Evolutionary conservation across 208 protist genomes (phyloP).

Genomic region (Acanthamoeba royreba): DNA sequence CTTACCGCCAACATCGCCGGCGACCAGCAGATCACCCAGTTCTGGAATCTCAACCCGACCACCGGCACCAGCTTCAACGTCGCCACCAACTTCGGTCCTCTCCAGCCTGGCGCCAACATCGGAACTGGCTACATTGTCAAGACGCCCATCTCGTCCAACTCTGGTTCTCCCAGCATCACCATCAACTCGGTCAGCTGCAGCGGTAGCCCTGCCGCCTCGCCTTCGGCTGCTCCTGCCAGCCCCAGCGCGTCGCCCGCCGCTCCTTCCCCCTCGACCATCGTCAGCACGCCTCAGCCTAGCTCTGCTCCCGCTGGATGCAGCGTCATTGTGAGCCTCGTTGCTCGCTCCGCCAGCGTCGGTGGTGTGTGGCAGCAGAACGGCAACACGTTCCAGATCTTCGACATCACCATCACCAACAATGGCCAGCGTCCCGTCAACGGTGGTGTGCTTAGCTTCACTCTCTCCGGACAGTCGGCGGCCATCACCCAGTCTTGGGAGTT

Average conservation of each 20-base stretch:
- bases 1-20: neutral
- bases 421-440: neutral
- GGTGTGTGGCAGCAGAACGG: neutral
- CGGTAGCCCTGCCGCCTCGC: neutral
- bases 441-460: neutral
- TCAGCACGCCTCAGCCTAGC: neutral
- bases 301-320: neutral
- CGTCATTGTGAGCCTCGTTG: neutral
- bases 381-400: neutral
- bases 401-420: neutral
- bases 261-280: neutral
- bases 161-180: neutral
- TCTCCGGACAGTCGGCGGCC: no score
- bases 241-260: neutral
- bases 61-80: no score
- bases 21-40: neutral
- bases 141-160: neutral
- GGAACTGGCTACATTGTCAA: neutral
- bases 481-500: no score
- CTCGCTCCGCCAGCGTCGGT: neutral
- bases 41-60: no score
- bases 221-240: neutral
- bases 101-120: neutral
- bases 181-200: neutral
- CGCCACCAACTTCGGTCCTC: no score